Evolutionary conservation across 371 early-diverging fungal species (phyloP), one percentile per base, ranked within the genome.

Genomic region (Mortierella sp.): DNA sequence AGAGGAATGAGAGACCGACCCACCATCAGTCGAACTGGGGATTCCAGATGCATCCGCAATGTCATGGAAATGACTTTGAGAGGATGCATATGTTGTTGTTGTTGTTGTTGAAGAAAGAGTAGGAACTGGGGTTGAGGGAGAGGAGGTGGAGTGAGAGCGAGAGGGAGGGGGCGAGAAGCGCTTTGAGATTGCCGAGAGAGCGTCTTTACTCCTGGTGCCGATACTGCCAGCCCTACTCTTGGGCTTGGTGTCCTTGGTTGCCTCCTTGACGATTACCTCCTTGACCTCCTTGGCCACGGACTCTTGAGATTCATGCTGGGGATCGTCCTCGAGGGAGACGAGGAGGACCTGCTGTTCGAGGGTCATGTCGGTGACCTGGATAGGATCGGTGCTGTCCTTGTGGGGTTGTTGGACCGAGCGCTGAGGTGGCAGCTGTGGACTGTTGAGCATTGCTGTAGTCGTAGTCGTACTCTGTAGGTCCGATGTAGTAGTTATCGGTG

Each of bases 341-440:
- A 55, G 55, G 55, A 55, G 55, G 34, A 55, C 55, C 19, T 55
- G 55, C 55, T 55, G 55, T 55, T 55, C 55, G 34, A 55, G 55
- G 31, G 55, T 55, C 55, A 55, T 29, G 16, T 55, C 55, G 55
- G 16, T 7, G 34, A 31, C 34, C 55, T 55, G 55, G 19, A 31
- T 31, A 31, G 26, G 16, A 4, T 55, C 26, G 6, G 55, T 26
- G 55, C 55, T 55, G 31, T 16, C 55, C 34, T 55, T 55, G 55
- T 26, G 55, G 9, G 45, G 45, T 45, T 45, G 45, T 45, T 5
- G 45, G 14, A 45, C 45, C 9, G 45, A 2, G 14, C 9, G 14
- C 10, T 29, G 55, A 4, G 55, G 55, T 16, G 5, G 55, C 31
- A 31, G 55, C 14, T 55, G 45, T 45, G 4, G 55, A 55, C 55